Conservation (phyloP, 345 rosid genomes). For the Citrus glauca region DNA sequence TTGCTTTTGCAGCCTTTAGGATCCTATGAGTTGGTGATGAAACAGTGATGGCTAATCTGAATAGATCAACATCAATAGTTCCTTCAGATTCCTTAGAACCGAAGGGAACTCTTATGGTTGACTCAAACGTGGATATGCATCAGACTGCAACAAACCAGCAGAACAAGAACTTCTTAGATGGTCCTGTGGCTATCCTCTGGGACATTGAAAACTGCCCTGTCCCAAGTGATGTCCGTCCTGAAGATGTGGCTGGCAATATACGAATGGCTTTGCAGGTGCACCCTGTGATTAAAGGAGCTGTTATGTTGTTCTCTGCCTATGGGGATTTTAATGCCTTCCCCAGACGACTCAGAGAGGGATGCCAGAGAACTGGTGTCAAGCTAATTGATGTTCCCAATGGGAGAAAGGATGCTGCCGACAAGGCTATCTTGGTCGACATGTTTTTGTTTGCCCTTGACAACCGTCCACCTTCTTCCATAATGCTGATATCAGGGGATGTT, state of each 20-base stretch:
- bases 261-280: constrained; percentile 89
- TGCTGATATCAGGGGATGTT: constrained; percentile 94
- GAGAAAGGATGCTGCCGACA: constrained; percentile 96
- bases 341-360: constrained; percentile 90
- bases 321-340: constrained; percentile 97
- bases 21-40: constrained; percentile 1
- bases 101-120: constrained; percentile 21
- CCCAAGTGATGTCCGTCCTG: constrained; percentile 87
- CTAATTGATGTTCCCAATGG: constrained; percentile 96
- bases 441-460: constrained; percentile 91
- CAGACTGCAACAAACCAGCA: constrained; percentile 33
- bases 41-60: constrained; percentile 32
- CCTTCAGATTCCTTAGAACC: constrained; percentile 25
- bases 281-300: constrained; percentile 75
- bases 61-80: constrained; percentile 24
- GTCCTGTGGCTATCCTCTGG: constrained; percentile 90
- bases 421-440: constrained; percentile 95
- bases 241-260: constrained; percentile 88
- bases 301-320: constrained; percentile 77
- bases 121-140: constrained; percentile 26
- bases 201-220: constrained; percentile 94
- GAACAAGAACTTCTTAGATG: constrained; percentile 37
- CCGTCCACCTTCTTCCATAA: constrained; percentile 77
- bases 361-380: constrained; percentile 95
- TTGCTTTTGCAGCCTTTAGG: not conserved